These are phyloP conservation scores for Cercospora sojina DNA, from an alignment of 2,329 filamentous ascomycete species.

Conservation along the genomic window DNA sequence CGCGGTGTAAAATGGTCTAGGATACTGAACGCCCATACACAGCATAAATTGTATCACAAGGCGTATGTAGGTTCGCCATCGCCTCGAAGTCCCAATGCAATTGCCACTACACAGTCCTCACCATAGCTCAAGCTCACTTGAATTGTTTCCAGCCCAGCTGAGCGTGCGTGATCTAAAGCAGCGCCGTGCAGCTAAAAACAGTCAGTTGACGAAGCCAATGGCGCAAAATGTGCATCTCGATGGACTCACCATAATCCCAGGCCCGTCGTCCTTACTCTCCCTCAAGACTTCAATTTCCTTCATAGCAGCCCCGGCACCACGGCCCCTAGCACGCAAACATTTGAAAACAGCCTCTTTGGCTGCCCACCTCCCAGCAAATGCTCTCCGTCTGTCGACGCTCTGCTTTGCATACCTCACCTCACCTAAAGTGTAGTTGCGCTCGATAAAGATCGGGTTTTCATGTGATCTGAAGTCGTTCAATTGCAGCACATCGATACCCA, in stretches of 20 bases:
- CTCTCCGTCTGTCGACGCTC: not conserved
- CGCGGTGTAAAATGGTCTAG: not conserved
- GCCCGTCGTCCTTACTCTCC: not conserved
- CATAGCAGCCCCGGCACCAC: not conserved
- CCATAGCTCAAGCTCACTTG: not conserved
- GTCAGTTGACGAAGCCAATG: not conserved
- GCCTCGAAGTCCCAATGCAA: not conserved
- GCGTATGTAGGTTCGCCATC: not conserved
- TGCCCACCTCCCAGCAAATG: not conserved
- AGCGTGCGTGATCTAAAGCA: not conserved
- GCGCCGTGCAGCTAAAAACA: not conserved
- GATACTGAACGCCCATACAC: not conserved
- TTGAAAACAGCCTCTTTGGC: not conserved
- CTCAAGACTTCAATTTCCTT: not conserved
- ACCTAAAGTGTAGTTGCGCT: not conserved
- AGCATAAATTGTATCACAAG: not conserved
- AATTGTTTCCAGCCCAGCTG: not conserved
- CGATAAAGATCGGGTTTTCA: not conserved
- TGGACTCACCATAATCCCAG: not conserved
- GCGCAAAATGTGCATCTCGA: not conserved
- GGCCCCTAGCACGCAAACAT: not conserved
- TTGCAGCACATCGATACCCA: not conserved
- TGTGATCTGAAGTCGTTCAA: not conserved
- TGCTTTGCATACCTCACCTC: not conserved
- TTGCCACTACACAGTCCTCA: not conserved